These are phyloP conservation scores for Fusarium sp. DNA, from an alignment of 2,329 filamentous ascomycete species.

Conservation along the genomic window DNA sequence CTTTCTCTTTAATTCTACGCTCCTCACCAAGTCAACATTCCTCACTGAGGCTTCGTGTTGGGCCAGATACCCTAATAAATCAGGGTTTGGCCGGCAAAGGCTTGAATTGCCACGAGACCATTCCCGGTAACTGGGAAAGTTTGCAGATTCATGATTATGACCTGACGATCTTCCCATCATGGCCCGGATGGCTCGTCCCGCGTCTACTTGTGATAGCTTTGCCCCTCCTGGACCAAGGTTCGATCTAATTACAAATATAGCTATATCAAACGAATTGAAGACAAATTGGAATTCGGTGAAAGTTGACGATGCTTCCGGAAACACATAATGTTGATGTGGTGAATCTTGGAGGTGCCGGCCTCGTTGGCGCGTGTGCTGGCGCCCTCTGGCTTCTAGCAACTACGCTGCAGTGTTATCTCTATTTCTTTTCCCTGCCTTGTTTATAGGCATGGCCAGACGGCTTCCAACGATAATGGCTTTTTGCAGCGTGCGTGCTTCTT, in stretches of 20 bases:
- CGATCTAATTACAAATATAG: constrained; percentile 4
- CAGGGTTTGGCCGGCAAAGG: constrained; percentile 11
- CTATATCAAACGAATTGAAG: constrained; percentile 23
- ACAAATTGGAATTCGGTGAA: constrained; percentile 20
- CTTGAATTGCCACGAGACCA: constrained; percentile 25
- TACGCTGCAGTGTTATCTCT: background rate
- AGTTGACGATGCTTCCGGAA: constrained; percentile 16
- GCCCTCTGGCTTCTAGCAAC: background rate
- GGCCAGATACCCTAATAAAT: background rate
- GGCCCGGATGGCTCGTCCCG: constrained; percentile 15
- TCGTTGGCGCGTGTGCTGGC: constrained; percentile 5
- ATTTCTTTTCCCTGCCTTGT: constrained; percentile 1
- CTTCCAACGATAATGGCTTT: constrained; percentile 26
- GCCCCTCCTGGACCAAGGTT: constrained; percentile 16
- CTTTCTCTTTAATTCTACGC: background rate
- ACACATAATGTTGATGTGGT: constrained; percentile 5
- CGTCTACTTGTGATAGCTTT: constrained; percentile 19
- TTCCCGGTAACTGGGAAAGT: constrained; percentile 29
- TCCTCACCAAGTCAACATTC: constrained; percentile 6
- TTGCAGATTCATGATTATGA: constrained; percentile 7
- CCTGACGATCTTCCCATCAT: constrained; percentile 20
- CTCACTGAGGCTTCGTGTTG: background rate
- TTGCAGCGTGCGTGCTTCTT: background rate
- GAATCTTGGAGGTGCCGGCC: background rate
- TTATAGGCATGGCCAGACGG: constrained; percentile 30